Evolutionary conservation across 495 filamentous ascomycete genomes (phyloP).

Genomic region (Daldinia loculata): DNA sequence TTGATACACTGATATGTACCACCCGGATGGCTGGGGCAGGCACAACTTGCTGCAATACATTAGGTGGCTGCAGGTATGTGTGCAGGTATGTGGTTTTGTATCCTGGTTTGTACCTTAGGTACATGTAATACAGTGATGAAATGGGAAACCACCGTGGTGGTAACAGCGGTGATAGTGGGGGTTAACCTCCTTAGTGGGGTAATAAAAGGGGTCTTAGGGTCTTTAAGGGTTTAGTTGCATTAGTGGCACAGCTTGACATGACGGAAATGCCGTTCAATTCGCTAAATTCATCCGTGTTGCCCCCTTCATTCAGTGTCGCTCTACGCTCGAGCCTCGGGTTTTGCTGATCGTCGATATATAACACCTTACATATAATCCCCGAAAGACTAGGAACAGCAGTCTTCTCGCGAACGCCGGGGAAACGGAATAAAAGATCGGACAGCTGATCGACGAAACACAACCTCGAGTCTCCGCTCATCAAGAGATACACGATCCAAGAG

Average conservation of each 20-base stretch:
- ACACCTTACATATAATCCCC: conserved; percentile 34
- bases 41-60: conserved; percentile 3
- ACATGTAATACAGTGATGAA: conserved; percentile 1
- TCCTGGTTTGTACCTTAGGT: background rate
- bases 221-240: background rate
- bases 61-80: no score
- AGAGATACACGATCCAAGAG: no score
- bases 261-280: background rate
- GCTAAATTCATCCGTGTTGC: background rate
- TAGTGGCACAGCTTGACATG: background rate
- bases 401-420: conserved; percentile 20
- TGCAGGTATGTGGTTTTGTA: background rate
- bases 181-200: conserved; percentile 7
- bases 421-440: conserved; percentile 22
- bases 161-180: conserved; percentile 1
- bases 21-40: conserved; percentile 26
- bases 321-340: conserved; percentile 31
- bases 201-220: conserved; percentile 4
- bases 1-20: background rate
- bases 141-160: background rate
- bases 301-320: conserved; percentile 1
- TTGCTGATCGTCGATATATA: conserved; percentile 29
- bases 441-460: background rate
- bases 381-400: conserved; percentile 12
- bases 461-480: background rate